Conservation (phyloP, 2,329 filamentous ascomycete genomes). For the Trichoderma oligosporum region DNA sequence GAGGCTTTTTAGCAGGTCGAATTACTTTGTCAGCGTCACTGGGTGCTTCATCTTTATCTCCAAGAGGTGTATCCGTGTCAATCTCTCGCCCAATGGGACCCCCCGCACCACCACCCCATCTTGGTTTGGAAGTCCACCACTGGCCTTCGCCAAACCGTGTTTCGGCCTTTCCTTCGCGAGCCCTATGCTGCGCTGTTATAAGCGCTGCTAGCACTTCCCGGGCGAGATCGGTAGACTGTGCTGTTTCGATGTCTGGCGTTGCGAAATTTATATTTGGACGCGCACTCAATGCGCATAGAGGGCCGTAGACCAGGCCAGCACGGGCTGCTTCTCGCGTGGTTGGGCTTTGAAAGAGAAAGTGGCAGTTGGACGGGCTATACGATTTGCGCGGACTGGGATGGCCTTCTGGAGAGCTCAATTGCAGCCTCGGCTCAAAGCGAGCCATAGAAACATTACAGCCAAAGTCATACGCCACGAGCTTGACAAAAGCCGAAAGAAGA, state of each 20-base stretch:
- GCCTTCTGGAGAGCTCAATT: slow-evolving; percentile 43
- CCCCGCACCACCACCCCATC: slow-evolving; percentile 61
- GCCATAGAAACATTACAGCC: slow-evolving; percentile 57
- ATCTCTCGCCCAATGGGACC: slow-evolving; percentile 61
- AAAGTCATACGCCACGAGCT: slow-evolving; percentile 63
- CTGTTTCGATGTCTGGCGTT: slow-evolving; percentile 42
- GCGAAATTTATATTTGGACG: slow-evolving; percentile 53
- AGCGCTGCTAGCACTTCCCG: slow-evolving; percentile 59
- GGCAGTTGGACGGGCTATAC: slow-evolving; percentile 56
- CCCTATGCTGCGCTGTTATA: slow-evolving; percentile 60
- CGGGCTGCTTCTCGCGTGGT: slow-evolving; percentile 57
- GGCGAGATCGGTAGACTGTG: slow-evolving; percentile 59
- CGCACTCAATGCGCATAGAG: slow-evolving; percentile 57
- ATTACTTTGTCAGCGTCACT: slow-evolving; percentile 26
- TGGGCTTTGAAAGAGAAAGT: slow-evolving; percentile 59
- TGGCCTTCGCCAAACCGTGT: slow-evolving; percentile 53
- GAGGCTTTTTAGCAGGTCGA: slow-evolving; percentile 43
- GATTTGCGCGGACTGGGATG: slow-evolving; percentile 40
- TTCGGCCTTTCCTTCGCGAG: slow-evolving; percentile 55
- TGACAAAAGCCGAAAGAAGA: slow-evolving; percentile 57
- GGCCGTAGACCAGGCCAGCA: slow-evolving; percentile 57
- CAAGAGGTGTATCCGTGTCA: slow-evolving; percentile 43
- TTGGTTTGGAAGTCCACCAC: slow-evolving; percentile 59
- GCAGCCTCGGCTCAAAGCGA: slow-evolving; percentile 56
- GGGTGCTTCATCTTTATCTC: slow-evolving; percentile 43